phyloP scores from a whole-genome alignment of 2,329 filamentous ascomycete species.

The Cladosporium sp. region DNA sequence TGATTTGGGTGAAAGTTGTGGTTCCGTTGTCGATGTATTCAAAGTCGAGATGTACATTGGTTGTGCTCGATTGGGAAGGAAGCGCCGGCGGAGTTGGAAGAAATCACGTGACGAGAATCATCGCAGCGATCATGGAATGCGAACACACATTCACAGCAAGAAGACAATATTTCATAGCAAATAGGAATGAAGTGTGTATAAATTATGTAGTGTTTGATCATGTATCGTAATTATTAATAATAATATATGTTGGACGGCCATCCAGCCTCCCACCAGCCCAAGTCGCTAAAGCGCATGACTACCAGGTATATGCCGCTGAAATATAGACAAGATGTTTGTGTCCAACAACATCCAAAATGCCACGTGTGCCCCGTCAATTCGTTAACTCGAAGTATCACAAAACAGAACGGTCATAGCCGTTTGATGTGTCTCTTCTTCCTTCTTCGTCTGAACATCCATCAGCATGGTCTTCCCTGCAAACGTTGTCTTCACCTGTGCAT shows the following conservation, averaged over 20 bases:
- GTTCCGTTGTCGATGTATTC: background rate
- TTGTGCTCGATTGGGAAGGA: slow-evolving; percentile 15
- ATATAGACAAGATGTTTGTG: slow-evolving; percentile 4
- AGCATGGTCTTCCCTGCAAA: background rate
- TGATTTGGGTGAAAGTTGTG: background rate
- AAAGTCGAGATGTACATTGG: slow-evolving; percentile 15
- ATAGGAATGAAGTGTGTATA: background rate
- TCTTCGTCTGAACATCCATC: background rate
- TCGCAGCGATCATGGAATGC: background rate
- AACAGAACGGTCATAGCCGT: background rate
- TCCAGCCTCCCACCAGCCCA: background rate
- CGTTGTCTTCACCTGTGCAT: slow-evolving; percentile 11
- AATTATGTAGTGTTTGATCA: background rate
- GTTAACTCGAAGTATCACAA: background rate
- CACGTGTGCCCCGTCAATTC: slow-evolving; percentile 1
- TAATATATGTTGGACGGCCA: background rate
- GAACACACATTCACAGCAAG: background rate
- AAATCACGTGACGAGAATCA: background rate
- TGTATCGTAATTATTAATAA: background rate
- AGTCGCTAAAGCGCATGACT: slow-evolving; percentile 8
- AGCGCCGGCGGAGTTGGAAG: background rate
- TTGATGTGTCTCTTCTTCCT: background rate
- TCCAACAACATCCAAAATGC: background rate
- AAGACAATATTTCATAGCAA: background rate
- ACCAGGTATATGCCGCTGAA: slow-evolving; percentile 1